Conservation (phyloP, 2,329 filamentous ascomycete genomes). For the Colletotrichum spaethianum region DNA sequence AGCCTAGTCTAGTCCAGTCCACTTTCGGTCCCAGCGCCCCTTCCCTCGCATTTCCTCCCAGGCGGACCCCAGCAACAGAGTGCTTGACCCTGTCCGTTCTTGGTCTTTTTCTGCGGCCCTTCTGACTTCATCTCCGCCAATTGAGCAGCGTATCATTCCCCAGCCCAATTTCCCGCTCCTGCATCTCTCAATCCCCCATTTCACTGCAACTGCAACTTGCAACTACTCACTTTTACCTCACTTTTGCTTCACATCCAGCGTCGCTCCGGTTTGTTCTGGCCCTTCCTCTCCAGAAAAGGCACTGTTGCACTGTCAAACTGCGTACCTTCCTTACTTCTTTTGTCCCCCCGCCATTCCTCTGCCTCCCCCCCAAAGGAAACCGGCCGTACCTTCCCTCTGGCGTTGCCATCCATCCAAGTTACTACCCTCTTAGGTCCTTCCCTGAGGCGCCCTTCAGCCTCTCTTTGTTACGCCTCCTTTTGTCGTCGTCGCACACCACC, state of each 20-base stretch:
- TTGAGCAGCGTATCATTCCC: conserved; percentile 22
- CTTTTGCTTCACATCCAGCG: neutral
- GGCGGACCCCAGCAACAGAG: conserved; percentile 2
- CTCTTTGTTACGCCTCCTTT: conserved; percentile 27
- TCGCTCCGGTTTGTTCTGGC: conserved; percentile 2
- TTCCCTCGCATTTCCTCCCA: conserved; percentile 8
- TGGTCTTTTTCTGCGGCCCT: conserved; percentile 28
- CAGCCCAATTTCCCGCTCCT: conserved; percentile 38
- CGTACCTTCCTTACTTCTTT: conserved; percentile 7
- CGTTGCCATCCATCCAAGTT: conserved; percentile 2
- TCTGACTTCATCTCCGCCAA: conserved; percentile 38
- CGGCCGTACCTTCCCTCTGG: conserved; percentile 4
- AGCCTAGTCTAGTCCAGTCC: neutral
- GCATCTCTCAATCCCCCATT: conserved; percentile 5
- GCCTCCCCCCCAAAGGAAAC: neutral
- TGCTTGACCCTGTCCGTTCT: conserved; percentile 22
- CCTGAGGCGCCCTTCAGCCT: neutral
- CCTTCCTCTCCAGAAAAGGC: neutral
- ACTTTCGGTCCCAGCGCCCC: neutral
- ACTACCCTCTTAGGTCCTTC: conserved; percentile 10
- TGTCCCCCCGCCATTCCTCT: neutral
- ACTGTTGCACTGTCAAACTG: neutral
- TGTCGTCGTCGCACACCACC: conserved; percentile 15
- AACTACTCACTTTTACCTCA: conserved; percentile 6
- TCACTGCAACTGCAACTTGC: conserved; percentile 4